These are phyloP conservation scores for Candida peoriensis DNA, from an alignment of 805 yeast genomes.

Conservation along the genomic window DNA sequence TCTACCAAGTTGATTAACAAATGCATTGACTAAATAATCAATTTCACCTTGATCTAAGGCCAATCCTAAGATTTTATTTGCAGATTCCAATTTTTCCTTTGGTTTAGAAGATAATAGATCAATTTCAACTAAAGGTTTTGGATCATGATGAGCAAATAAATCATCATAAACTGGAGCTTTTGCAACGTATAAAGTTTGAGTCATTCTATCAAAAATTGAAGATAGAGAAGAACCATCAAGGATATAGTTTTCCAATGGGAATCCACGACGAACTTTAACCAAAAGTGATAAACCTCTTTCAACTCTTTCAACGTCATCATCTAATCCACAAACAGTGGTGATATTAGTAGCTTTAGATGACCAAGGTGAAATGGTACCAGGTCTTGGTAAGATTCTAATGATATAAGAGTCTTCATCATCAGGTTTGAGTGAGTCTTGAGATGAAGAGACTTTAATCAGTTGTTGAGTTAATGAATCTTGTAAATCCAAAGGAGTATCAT, in stretches of 20 bases:
- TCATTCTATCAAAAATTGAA: conserved; percentile 90
- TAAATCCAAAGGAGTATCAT: conserved; percentile 62
- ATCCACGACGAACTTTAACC: conserved; percentile 66
- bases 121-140: conserved; percentile 77
- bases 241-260: conserved; percentile 54
- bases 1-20: conserved; percentile 68
- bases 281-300: conserved; percentile 86
- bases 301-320: conserved; percentile 65
- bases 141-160: conserved; percentile 70
- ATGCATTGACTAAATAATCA: conserved; percentile 78
- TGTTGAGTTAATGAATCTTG: conserved; percentile 39
- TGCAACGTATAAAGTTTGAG: conserved; percentile 62
- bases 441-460: conserved; percentile 33
- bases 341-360: conserved; percentile 98
- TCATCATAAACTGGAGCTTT: conserved; percentile 63
- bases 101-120: conserved; percentile 51
- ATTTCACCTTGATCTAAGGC: conserved; percentile 96
- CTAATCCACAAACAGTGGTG: conserved; percentile 80
- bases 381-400: conserved; percentile 79
- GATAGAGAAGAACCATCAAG: conserved; percentile 54
- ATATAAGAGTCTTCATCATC: conserved; percentile 45
- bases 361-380: conserved; percentile 99
- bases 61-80: conserved; percentile 80
- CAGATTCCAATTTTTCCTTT: conserved; percentile 58
- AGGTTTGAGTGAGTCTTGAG: conserved; percentile 26